Evolutionary conservation across 2,329 filamentous ascomycete species (phyloP).

Genomic region (Diaporthe sp.): DNA sequence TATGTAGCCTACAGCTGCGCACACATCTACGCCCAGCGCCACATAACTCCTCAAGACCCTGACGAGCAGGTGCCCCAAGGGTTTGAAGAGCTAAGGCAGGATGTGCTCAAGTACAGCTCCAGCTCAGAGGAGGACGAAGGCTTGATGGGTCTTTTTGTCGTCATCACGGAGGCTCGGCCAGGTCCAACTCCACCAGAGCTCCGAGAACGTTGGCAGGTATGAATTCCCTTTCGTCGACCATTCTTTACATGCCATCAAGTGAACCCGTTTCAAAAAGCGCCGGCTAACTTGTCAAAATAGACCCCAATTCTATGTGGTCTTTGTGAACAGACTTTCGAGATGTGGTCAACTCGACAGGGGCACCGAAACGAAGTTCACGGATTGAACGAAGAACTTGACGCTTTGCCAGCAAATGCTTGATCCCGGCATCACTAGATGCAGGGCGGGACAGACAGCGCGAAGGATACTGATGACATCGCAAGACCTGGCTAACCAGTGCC

Average conservation of each 20-base stretch:
- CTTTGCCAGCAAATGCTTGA: background rate
- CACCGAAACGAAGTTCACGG: background rate
- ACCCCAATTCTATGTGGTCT: background rate
- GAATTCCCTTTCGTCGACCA: background rate
- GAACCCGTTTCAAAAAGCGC: background rate
- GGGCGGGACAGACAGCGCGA: background rate
- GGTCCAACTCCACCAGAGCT: background rate
- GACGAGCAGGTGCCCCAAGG: background rate
- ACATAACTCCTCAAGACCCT: background rate
- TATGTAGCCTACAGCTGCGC: background rate
- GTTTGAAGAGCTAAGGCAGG: background rate
- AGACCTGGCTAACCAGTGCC: background rate
- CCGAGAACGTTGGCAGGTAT: background rate
- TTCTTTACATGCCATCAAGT: background rate
- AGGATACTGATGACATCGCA: background rate
- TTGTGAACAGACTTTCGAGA: background rate
- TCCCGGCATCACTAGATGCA: background rate
- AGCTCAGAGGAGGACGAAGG: background rate
- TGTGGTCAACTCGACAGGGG: background rate
- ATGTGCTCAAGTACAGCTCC: background rate
- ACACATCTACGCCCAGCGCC: background rate
- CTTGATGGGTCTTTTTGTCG: background rate
- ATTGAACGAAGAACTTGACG: background rate
- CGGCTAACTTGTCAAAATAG: background rate
- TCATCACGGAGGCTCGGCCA: background rate